Percentiles rank a stretch among this genome's conserved stretches.
These are phyloP conservation scores for Neurospora sp. DNA, from an alignment of 495 filamentous ascomycete species.

Conservation along the genomic window DNA sequence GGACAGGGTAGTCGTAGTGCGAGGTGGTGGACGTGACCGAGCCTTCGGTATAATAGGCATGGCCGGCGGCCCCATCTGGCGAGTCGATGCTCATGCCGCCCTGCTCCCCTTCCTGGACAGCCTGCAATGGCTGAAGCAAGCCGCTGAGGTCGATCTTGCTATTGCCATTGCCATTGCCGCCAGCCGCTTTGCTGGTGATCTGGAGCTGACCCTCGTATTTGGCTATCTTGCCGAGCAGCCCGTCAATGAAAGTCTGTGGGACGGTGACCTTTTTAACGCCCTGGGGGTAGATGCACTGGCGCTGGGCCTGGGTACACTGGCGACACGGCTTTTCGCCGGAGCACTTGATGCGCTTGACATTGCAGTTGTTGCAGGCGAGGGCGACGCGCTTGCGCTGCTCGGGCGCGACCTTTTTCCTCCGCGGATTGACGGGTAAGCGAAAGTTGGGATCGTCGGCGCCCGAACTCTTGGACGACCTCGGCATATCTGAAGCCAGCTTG, in stretches of 20 bases:
- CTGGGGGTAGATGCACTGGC: slow-evolving; percentile 26
- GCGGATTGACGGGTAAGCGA: slow-evolving; percentile 29
- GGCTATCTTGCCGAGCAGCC: slow-evolving; percentile 14
- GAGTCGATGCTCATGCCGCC: not conserved
- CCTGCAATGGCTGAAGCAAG: not conserved
- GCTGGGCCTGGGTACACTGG: slow-evolving; percentile 18
- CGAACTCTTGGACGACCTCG: slow-evolving; percentile 8
- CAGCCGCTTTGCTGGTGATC: slow-evolving; percentile 3
- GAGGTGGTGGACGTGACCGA: slow-evolving; percentile 2
- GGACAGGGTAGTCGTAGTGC: not conserved
- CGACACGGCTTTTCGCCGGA: slow-evolving; percentile 27
- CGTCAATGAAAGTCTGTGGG: slow-evolving; percentile 17
- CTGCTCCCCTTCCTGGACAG: not conserved
- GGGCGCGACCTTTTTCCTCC: slow-evolving; percentile 23
- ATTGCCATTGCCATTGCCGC: slow-evolving; percentile 7
- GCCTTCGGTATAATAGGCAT: not conserved
- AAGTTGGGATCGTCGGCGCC: slow-evolving; percentile 1
- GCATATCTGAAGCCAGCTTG: slow-evolving; percentile 9
- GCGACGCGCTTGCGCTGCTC: slow-evolving; percentile 28
- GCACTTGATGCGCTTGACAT: slow-evolving; percentile 34
- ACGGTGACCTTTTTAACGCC: slow-evolving; percentile 19
- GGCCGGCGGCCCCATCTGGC: not conserved
- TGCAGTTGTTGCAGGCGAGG: slow-evolving; percentile 34
- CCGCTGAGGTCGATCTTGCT: slow-evolving; percentile 2
- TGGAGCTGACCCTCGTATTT: slow-evolving; percentile 11